Conservation (phyloP, 2,329 filamentous ascomycete species). For the Curvularia spicifera region DNA sequence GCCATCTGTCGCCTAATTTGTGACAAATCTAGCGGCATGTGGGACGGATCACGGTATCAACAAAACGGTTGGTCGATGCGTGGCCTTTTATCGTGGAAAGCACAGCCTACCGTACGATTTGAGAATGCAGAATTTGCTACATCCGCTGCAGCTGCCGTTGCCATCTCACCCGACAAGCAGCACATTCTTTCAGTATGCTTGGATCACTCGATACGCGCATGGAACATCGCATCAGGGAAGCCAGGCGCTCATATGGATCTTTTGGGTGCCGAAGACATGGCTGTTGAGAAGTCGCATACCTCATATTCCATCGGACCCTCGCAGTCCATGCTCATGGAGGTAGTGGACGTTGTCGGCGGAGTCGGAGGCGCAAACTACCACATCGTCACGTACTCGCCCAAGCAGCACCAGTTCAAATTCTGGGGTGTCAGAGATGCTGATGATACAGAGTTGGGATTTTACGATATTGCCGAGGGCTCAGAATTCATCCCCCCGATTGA, state of each 20-base stretch:
- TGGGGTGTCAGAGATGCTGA: constrained; percentile 76
- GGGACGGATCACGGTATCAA: constrained; percentile 76
- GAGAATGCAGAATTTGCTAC: constrained; percentile 67
- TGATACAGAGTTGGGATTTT: constrained; percentile 63
- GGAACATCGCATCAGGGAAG: constrained; percentile 84
- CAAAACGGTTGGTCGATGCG: constrained; percentile 71
- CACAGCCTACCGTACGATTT: constrained; percentile 68
- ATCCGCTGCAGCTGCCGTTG: constrained; percentile 68
- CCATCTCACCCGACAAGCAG: constrained; percentile 55
- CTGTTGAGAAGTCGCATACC: constrained; percentile 68
- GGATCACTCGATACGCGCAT: constrained; percentile 86
- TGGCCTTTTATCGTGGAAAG: constrained; percentile 70
- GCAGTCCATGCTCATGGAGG: constrained; percentile 76
- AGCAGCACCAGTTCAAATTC: constrained; percentile 92
- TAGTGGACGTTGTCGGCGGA: constrained; percentile 65
- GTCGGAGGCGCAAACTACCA: constrained; percentile 61
- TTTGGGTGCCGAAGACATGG: constrained; percentile 63
- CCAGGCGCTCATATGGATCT: constrained; percentile 80
- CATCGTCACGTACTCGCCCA: constrained; percentile 85
- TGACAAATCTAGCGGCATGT: constrained; percentile 51
- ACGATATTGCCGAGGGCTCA: constrained; percentile 71
- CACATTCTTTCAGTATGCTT: constrained; percentile 81
- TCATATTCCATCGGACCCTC: constrained; percentile 80
- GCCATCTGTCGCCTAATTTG: constrained; percentile 69
- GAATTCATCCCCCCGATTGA: constrained; percentile 68